phyloP scores from a whole-genome alignment of 1,284 basidiomycete genomes.

The Ustilago tritici region DNA sequence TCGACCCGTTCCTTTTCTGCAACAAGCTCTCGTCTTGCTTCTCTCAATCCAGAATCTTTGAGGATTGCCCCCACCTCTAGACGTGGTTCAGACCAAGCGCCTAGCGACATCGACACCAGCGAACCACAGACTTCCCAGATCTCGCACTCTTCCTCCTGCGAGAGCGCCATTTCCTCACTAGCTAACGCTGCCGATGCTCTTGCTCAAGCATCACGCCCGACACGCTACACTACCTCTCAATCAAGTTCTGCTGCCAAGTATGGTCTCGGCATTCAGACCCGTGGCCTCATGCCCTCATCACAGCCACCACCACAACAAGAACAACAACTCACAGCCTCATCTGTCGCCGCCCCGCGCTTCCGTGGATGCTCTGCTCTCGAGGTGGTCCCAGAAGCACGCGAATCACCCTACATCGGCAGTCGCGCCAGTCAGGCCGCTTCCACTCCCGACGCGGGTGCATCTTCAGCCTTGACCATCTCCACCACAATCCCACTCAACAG shows the following conservation, averaged over 20 bases:
- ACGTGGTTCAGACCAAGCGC: slow-evolving; percentile 22
- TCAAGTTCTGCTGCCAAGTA: slow-evolving; percentile 12
- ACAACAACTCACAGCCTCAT: slow-evolving; percentile 2
- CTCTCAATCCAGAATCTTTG: not conserved
- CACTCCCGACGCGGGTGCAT: slow-evolving; percentile 13
- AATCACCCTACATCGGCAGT: slow-evolving; percentile 34
- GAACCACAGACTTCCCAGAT: slow-evolving; percentile 19
- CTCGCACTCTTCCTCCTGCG: slow-evolving; percentile 31
- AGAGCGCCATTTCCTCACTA: slow-evolving; percentile 28
- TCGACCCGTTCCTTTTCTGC: slow-evolving; percentile 16
- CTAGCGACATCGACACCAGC: slow-evolving; percentile 11
- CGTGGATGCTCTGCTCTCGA: slow-evolving; percentile 23
- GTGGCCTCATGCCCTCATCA: slow-evolving; percentile 12
- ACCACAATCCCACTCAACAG: slow-evolving; percentile 23
- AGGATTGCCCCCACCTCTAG: not conserved
- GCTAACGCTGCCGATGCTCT: slow-evolving; percentile 13
- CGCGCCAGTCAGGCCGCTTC: slow-evolving; percentile 23
- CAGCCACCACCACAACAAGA: not conserved
- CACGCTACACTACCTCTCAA: not conserved
- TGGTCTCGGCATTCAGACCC: slow-evolving; percentile 33
- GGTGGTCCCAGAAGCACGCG: slow-evolving; percentile 36
- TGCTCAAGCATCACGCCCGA: not conserved
- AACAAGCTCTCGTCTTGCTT: slow-evolving; percentile 9
- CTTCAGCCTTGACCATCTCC: slow-evolving; percentile 25
- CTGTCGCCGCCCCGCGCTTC: slow-evolving; percentile 15